A percentile compares a stretch with the other conserved stretches of the same genome.
These are phyloP conservation scores for Lasiodiplodia citricola DNA, from an alignment of 2,329 filamentous ascomycete species.

Conservation along the genomic window DNA sequence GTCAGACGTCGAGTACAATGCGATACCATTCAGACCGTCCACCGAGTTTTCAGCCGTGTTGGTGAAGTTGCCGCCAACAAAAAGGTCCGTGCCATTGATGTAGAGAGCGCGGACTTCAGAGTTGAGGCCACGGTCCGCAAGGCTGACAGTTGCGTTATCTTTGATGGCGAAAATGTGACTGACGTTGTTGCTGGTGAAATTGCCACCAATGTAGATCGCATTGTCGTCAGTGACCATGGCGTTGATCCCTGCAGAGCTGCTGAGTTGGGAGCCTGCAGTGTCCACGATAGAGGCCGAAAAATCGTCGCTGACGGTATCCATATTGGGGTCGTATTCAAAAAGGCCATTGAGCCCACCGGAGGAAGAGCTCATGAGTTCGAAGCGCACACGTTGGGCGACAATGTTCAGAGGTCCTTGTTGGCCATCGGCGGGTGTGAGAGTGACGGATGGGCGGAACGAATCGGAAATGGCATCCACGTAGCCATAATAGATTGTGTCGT, in stretches of 20 bases:
- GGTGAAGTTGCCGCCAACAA: slow-evolving; percentile 84
- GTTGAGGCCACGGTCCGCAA: slow-evolving; percentile 77
- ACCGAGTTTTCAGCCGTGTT: slow-evolving; percentile 68
- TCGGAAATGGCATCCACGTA: slow-evolving; percentile 75
- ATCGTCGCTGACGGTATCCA: slow-evolving; percentile 63
- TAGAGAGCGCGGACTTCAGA: slow-evolving; percentile 76
- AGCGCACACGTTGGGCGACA: slow-evolving; percentile 88
- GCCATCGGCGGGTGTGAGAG: slow-evolving; percentile 70
- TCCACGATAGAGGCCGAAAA: slow-evolving; percentile 77
- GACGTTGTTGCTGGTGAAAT: slow-evolving; percentile 71
- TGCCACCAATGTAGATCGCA: slow-evolving; percentile 78
- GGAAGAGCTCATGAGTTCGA: slow-evolving; percentile 73
- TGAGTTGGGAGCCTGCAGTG: slow-evolving; percentile 73
- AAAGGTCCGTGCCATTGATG: slow-evolving; percentile 69
- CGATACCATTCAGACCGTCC: slow-evolving; percentile 74
- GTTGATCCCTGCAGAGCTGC: slow-evolving; percentile 69
- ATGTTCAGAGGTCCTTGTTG: slow-evolving; percentile 71
- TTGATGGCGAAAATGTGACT: slow-evolving; percentile 80
- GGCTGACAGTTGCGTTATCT: slow-evolving; percentile 64
- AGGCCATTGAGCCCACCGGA: slow-evolving; percentile 85
- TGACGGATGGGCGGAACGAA: slow-evolving; percentile 80
- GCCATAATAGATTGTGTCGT: slow-evolving; percentile 88
- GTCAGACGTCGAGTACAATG: slow-evolving; percentile 71
- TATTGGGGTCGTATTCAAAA: slow-evolving; percentile 81
- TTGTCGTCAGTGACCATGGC: slow-evolving; percentile 66